A percentile compares a stretch with the other conserved stretches of the same genome.
Evolutionary conservation across 108 stramenopile genomes (phyloP).

Genomic region (Skeletonema grethae): DNA sequence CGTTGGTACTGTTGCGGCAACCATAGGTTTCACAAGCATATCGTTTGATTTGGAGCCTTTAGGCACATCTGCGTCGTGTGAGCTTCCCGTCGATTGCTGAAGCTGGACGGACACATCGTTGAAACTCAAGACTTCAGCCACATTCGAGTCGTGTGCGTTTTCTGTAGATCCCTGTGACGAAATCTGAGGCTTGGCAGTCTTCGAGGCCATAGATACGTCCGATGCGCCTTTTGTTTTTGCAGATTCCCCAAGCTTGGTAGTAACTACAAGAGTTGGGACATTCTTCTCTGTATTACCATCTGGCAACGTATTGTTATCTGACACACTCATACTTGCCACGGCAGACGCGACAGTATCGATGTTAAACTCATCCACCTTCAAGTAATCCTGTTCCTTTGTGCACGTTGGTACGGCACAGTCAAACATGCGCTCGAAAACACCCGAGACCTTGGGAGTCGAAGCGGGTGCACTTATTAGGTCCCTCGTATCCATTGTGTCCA

Average conservation of each 20-base stretch:
- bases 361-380: background rate
- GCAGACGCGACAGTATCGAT: background rate
- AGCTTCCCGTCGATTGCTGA: too few relatives aligned
- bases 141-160: background rate
- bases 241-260: background rate
- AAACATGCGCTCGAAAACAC: constrained; percentile 1
- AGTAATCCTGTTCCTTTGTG: background rate
- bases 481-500: background rate
- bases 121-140: background rate
- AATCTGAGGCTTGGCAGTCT: too few relatives aligned
- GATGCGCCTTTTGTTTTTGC: background rate
- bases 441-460: background rate
- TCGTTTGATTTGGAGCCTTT: too few relatives aligned
- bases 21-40: too few relatives aligned
- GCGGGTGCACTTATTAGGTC: background rate
- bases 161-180: background rate
- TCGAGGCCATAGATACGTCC: background rate
- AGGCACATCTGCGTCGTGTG: too few relatives aligned
- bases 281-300: background rate
- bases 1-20: too few relatives aligned
- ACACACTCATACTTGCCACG: background rate
- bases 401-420: background rate
- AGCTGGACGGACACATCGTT: too few relatives aligned
- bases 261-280: background rate
- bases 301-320: background rate